Conservation (phyloP, 345 rosid genomes). For the Murraya koenigii region DNA sequence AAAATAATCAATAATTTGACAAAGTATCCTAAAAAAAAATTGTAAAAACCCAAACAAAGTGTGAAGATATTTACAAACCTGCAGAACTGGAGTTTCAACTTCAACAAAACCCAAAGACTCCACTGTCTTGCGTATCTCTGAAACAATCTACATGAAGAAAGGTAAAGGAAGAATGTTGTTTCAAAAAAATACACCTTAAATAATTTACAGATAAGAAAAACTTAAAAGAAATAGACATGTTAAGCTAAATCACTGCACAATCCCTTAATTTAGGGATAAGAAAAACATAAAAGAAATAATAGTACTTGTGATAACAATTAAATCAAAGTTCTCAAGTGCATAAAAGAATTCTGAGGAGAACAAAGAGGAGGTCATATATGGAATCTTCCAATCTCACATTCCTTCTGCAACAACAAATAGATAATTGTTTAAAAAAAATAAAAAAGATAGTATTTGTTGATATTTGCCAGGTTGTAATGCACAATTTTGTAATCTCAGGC, state of each 20-base stretch:
- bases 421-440: too few relatives aligned
- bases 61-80: conserved; percentile 52
- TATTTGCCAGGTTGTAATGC: neutral
- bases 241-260: neutral
- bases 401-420: too few relatives aligned
- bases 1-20: neutral
- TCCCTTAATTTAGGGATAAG: neutral
- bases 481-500: neutral
- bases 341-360: too few relatives aligned
- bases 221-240: neutral
- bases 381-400: too few relatives aligned
- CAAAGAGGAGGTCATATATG: too few relatives aligned
- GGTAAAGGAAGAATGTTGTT: conserved; percentile 5
- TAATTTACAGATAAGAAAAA: neutral
- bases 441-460: neutral
- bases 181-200: neutral
- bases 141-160: conserved; percentile 56
- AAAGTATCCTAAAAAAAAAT: neutral
- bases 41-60: conserved; percentile 5
- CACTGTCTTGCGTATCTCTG: conserved; percentile 80
- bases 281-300: too few relatives aligned
- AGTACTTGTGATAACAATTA: neutral
- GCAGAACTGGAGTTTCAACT: conserved; percentile 97
- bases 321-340: neutral
- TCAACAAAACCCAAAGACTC: conserved; percentile 80